phyloP scores from a whole-genome alignment of 179 eudicot species.

The Spergularia azorica region DNA sequence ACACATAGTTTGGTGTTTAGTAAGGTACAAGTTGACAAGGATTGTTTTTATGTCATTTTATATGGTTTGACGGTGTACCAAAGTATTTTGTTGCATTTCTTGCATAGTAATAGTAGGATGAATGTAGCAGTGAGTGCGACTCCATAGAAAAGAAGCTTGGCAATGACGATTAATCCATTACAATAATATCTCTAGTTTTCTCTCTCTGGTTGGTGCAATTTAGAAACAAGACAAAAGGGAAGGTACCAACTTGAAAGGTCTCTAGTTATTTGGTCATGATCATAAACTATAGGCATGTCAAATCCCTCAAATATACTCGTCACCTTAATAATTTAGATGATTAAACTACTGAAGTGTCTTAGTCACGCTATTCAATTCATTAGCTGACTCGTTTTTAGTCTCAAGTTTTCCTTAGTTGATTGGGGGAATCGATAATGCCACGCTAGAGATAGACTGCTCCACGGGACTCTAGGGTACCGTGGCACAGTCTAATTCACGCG shows the following conservation, averaged over 20 bases:
- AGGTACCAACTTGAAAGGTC: slow-evolving; percentile 22
- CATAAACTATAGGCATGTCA: slow-evolving; percentile 5
- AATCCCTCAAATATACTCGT: slow-evolving; percentile 5
- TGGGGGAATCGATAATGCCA: too few relatives aligned
- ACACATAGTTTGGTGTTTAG: background rate
- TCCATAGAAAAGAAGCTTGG: slow-evolving; percentile 20
- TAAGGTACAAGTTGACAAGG: slow-evolving; percentile 18
- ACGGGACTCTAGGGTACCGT: too few relatives aligned
- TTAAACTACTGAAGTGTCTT: slow-evolving; percentile 26
- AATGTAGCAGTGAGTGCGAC: slow-evolving; percentile 24
- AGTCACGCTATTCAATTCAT: slow-evolving; percentile 14
- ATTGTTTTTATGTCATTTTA: background rate
- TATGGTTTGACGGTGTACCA: background rate
- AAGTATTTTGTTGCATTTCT: background rate
- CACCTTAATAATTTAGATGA: slow-evolving; percentile 19
- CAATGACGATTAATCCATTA: slow-evolving; percentile 8
- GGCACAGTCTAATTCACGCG: too few relatives aligned
- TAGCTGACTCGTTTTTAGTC: background rate
- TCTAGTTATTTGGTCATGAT: slow-evolving; percentile 26
- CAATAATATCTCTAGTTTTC: slow-evolving; percentile 3
- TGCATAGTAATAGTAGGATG: background rate
- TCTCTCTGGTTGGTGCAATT: slow-evolving; percentile 31
- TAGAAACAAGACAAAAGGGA: slow-evolving; percentile 23
- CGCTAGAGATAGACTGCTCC: too few relatives aligned
- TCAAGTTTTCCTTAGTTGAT: too few relatives aligned